These are phyloP conservation scores for Chenopodium suecicum DNA, from an alignment of 148 eudicot genomes.

Conservation along the genomic window DNA sequence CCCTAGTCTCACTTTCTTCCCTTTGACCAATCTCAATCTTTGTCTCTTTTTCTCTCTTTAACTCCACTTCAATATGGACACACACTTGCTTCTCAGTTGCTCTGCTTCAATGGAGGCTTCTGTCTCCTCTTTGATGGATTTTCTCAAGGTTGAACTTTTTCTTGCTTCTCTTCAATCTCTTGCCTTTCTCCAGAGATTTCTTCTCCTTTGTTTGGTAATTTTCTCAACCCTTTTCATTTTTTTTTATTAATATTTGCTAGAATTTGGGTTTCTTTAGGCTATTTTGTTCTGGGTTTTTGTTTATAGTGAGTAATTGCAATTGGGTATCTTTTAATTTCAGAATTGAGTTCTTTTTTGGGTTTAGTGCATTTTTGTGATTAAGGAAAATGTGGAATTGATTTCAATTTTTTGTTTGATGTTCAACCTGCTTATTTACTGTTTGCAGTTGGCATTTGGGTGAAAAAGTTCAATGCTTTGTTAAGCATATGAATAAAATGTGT, in stretches of 20 bases:
- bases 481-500: too few relatives aligned
- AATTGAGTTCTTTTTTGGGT: background rate
- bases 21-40: background rate
- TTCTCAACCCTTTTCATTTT: background rate
- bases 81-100: background rate
- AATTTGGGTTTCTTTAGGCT: background rate
- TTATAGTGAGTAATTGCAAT: background rate
- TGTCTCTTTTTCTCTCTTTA: conserved; percentile 2
- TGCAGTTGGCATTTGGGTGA: background rate
- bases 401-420: background rate
- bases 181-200: conserved; percentile 18
- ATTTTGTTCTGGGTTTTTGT: background rate
- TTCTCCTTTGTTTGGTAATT: conserved; percentile 22
- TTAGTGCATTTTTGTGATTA: background rate
- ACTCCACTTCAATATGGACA: conserved; percentile 12
- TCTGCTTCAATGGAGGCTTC: conserved; percentile 1
- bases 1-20: background rate
- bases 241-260: background rate
- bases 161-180: conserved; percentile 11
- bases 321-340: conserved; percentile 2
- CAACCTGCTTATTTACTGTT: background rate
- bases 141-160: conserved; percentile 3
- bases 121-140: background rate
- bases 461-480: background rate
- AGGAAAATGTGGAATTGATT: background rate